Evolutionary conservation across 768 basidiomycete species (phyloP).

Genomic region (Zangia roseola): DNA sequence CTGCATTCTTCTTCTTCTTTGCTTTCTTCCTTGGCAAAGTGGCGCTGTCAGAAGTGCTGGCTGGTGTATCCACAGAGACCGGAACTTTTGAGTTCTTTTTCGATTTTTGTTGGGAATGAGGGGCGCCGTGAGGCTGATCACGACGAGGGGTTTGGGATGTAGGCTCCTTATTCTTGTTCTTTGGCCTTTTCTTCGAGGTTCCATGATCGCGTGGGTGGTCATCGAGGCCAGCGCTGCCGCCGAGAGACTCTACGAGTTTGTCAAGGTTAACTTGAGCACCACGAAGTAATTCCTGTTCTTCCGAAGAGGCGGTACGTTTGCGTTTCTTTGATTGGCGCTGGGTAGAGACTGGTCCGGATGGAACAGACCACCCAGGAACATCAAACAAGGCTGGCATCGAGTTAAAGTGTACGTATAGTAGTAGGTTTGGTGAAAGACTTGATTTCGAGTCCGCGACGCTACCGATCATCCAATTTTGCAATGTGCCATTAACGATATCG

Average conservation of each 20-base stretch:
- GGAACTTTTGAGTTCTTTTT: conserved; percentile 6
- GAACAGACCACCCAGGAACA: conserved; percentile 68
- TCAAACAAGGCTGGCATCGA: conserved; percentile 48
- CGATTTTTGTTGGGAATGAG: conserved; percentile 1
- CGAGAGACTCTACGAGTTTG: conserved; percentile 54
- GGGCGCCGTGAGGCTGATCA: conserved; percentile 5
- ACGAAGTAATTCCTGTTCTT: conserved; percentile 36
- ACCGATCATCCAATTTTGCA: not conserved
- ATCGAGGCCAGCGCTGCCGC: conserved; percentile 33
- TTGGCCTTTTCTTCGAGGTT: conserved; percentile 22
- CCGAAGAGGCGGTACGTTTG: conserved; percentile 48
- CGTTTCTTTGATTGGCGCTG: conserved; percentile 39
- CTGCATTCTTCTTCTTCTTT: conserved; percentile 23
- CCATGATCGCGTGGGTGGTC: conserved; percentile 23
- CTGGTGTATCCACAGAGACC: conserved; percentile 13
- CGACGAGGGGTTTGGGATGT: conserved; percentile 3
- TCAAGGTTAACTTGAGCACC: conserved; percentile 55
- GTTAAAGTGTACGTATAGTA: not conserved
- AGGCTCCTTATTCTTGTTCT: conserved; percentile 1
- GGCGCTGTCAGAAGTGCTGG: conserved; percentile 1
- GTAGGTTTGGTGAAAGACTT: conserved; percentile 7
- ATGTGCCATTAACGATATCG: too few species aligned
- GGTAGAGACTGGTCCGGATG: conserved; percentile 40
- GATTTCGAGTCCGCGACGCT: conserved; percentile 2
- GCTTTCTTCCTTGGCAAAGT: conserved; percentile 11